Base-by-base conservation (phyloP, 116 monocot genomes). In the Posidonia oceanica region DNA sequence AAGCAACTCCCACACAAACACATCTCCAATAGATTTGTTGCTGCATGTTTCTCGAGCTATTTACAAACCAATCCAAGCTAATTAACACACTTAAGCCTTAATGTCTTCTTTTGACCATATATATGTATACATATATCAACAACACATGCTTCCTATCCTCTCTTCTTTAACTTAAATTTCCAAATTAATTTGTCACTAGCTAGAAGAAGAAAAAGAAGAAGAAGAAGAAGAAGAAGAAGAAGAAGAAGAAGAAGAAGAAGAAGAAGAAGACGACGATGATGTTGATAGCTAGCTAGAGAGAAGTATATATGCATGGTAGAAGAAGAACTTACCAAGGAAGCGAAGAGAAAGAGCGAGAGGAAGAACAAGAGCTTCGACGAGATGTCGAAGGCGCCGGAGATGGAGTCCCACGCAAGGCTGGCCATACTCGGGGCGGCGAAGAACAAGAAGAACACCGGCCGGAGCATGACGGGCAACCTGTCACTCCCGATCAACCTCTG, bases 361-460 rank as follows among this genome's bases (percentile, higher is more conserved):
- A 80, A 80, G 80, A 75, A 80, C 71, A 75, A 58, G 75, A 75
- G 75, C 75, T 75, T 80, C 59, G 75, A 80, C 20, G 71, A 64
- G 12, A 56, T 38, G 61, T 80, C 80, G 37, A 75, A 75, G 29
- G 38, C 41, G 52, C 70, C 75, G 22, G 71, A 52, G 22, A 80
- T 80, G 70, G 80, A 80, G 67, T 72, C 75, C 80, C 75, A 80
- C 5, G 80, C 72, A 66, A 83, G 70, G 73, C 74, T 76, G 10
- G 76, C 81, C 61, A 77, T 70, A 69, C 81, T 74, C 3, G 77
- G 81, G 2, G 77, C 73, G 17, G 77, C 77, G 36, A 81, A 64
- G 70, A 81, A 77, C 58, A 81, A 69, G 81, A 81, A 81, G 71
- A 81, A 74, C 12, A 77, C 81, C 11, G 81, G 81, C 3, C 77